Evolutionary conservation across 306 rosid genomes (phyloP).

Genomic region (Mimosa pudica): DNA sequence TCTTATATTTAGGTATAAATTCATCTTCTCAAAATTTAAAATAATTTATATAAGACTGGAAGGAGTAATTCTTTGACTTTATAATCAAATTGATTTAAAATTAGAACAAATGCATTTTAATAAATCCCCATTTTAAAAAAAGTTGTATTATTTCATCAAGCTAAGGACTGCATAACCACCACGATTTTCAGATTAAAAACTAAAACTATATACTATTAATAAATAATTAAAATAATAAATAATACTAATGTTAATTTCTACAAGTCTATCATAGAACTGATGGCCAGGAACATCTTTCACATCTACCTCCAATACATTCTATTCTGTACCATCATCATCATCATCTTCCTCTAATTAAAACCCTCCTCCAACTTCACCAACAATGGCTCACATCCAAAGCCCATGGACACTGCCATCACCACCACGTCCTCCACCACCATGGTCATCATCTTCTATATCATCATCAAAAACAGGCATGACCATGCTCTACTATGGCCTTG

Average conservation of each 20-base stretch:
- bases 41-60: too few species aligned
- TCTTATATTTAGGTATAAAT: too few species aligned
- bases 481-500: constrained; percentile 68
- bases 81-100: too few species aligned
- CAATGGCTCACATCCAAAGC: constrained; percentile 41
- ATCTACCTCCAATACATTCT: constrained; percentile 10
- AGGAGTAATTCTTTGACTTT: too few species aligned
- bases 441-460: background rate
- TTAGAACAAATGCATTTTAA: too few species aligned
- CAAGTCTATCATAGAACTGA: background rate
- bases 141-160: background rate
- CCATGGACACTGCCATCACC: constrained; percentile 34
- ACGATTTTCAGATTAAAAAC: constrained; percentile 49
- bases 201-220: constrained; percentile 16
- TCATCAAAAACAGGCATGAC: constrained; percentile 43
- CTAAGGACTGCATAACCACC: constrained; percentile 43
- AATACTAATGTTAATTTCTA: background rate
- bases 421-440: background rate
- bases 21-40: too few species aligned
- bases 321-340: constrained; percentile 13
- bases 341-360: constrained; percentile 10
- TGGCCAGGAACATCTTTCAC: constrained; percentile 19
- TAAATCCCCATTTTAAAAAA: background rate
- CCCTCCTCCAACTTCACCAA: constrained; percentile 11
- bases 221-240: constrained; percentile 14